phyloP scores from a whole-genome alignment of 2,329 filamentous ascomycete species.

The Shiraia sp. region DNA sequence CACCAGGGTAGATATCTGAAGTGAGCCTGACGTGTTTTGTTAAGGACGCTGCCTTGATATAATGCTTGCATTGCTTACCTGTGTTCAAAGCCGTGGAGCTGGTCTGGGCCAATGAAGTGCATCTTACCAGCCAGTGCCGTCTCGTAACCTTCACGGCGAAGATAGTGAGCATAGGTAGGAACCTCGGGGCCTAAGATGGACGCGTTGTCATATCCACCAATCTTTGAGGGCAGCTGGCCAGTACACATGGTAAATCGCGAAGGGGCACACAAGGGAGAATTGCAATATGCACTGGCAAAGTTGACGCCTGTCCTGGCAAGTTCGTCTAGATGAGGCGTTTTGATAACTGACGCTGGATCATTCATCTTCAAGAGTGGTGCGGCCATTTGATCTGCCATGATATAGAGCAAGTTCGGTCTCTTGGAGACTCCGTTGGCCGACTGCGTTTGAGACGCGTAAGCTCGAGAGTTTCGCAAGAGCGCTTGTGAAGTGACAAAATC shows the following conservation, averaged over 20 bases:
- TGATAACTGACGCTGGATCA: constrained; percentile 84
- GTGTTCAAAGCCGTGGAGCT: constrained; percentile 91
- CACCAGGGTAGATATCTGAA: constrained; percentile 93
- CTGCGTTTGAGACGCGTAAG: constrained; percentile 23
- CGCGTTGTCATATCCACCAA: constrained; percentile 90
- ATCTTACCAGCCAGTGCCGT: constrained; percentile 93
- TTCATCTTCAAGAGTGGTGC: constrained; percentile 91
- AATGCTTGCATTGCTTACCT: constrained; percentile 19
- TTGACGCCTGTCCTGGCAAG: constrained; percentile 81
- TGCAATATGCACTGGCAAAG: constrained; percentile 93
- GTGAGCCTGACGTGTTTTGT: constrained; percentile 64
- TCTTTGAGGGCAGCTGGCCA: constrained; percentile 87
- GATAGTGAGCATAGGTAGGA: constrained; percentile 90
- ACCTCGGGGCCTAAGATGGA: constrained; percentile 80
- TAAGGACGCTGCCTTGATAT: neutral
- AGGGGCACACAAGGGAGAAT: constrained; percentile 87
- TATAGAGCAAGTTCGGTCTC: constrained; percentile 81
- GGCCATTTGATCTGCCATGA: constrained; percentile 95
- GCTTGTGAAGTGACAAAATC: constrained; percentile 34
- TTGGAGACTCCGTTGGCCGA: constrained; percentile 16
- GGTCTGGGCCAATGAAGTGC: constrained; percentile 90
- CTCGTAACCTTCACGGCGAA: constrained; percentile 83
- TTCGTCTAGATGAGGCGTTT: constrained; percentile 85
- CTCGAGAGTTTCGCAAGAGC: constrained; percentile 28
- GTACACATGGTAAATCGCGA: constrained; percentile 95